Evolutionary conservation across 1,284 basidiomycete species (phyloP).

Genomic region (Ceratobasidium sp.): DNA sequence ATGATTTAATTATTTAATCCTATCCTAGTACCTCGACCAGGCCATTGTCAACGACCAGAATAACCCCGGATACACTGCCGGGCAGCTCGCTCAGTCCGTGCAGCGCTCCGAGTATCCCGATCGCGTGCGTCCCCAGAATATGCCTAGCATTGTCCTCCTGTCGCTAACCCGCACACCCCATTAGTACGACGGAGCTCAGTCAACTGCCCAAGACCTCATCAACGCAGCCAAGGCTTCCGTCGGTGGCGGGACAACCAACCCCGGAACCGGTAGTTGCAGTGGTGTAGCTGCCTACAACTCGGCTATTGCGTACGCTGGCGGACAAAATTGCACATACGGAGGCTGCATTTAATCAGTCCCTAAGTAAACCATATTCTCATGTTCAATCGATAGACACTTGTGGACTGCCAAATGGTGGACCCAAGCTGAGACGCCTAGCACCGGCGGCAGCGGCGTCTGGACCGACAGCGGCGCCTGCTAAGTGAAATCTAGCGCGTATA

Average conservation of each 20-base stretch:
- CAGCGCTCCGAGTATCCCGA: constrained; percentile 39
- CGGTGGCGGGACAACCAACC: constrained; percentile 28
- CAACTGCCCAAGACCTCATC: constrained; percentile 21
- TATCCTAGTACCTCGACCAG: constrained; percentile 29
- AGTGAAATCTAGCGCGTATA: constrained; percentile 8
- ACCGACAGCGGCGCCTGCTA: constrained; percentile 32
- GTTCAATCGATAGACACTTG: constrained; percentile 4
- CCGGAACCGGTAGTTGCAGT: constrained; percentile 20
- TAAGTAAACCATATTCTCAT: neutral
- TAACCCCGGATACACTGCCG: constrained; percentile 31
- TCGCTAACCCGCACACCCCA: neutral
- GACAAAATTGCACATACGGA: constrained; percentile 28
- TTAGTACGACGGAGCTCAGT: constrained; percentile 37
- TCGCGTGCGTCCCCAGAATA: constrained; percentile 13
- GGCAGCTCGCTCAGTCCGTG: constrained; percentile 28
- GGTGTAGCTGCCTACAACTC: constrained; percentile 29
- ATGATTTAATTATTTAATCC: neutral
- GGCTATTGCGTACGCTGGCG: constrained; percentile 5
- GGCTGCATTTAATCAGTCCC: neutral
- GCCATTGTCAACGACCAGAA: constrained; percentile 19
- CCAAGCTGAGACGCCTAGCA: constrained; percentile 32
- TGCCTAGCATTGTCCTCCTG: neutral
- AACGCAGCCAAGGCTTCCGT: constrained; percentile 12
- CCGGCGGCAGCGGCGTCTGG: constrained; percentile 35
- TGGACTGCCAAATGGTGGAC: constrained; percentile 39